Conservation (phyloP, 345 rosid species). For the Nasturtium officinale region DNA sequence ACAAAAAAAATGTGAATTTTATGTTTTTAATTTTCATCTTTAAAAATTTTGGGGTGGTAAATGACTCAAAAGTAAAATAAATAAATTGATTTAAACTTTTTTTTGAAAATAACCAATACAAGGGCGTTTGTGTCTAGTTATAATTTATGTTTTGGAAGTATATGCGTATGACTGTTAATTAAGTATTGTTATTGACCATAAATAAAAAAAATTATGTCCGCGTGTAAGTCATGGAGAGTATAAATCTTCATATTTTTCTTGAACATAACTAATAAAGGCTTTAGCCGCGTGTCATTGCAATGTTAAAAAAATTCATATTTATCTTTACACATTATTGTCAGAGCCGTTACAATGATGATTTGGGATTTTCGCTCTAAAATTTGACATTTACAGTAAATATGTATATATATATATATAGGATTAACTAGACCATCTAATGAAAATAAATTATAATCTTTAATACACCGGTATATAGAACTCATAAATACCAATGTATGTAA, state of each 20-base stretch:
- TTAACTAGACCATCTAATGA: background rate
- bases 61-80: background rate
- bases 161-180: background rate
- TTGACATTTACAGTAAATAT: background rate
- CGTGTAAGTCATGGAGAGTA: constrained; percentile 11
- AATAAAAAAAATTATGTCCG: background rate
- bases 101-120: background rate
- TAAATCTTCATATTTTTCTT: background rate
- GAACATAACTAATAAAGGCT: background rate
- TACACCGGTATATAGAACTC: no score
- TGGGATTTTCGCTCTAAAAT: background rate
- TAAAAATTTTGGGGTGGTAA: background rate
- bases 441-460: no score
- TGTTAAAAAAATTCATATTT: background rate
- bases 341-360: background rate
- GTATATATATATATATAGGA: background rate
- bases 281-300: background rate
- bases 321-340: background rate
- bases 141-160: background rate
- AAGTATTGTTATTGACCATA: background rate
- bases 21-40: background rate
- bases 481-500: background rate
- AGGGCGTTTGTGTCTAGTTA: background rate
- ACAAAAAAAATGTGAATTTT: background rate
- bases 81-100: no score